These are phyloP conservation scores for Berkeleyomyces basicola DNA, from an alignment of 2,329 filamentous ascomycete species.

Conservation along the genomic window DNA sequence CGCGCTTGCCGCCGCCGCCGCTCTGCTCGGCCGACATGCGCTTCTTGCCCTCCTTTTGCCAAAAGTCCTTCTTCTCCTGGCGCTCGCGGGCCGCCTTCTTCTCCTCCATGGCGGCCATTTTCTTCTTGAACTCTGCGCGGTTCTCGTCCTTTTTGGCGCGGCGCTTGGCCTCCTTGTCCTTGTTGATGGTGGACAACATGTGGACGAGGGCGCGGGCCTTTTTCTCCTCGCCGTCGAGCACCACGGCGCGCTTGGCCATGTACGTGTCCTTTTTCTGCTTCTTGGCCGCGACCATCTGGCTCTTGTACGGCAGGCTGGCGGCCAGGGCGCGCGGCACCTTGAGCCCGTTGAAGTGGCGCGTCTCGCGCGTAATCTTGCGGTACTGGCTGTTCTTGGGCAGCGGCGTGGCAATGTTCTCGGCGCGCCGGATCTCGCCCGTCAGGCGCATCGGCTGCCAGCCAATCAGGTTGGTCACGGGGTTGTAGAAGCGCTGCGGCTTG, in stretches of 20 bases:
- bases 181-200: constrained; percentile 77
- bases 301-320: constrained; percentile 77
- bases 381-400: constrained; percentile 74
- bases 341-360: constrained; percentile 63
- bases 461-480: constrained; percentile 83
- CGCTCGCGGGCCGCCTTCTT: constrained; percentile 78
- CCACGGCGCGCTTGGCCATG: constrained; percentile 88
- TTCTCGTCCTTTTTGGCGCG: constrained; percentile 76
- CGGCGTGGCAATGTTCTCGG: constrained; percentile 58
- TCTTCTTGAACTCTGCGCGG: constrained; percentile 62
- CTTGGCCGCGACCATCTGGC: constrained; percentile 69
- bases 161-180: constrained; percentile 77
- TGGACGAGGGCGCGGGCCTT: constrained; percentile 78
- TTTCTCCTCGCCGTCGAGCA: constrained; percentile 73
- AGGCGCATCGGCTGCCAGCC: constrained; percentile 90
- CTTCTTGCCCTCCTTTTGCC: constrained; percentile 75
- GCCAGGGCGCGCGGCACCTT: constrained; percentile 65
- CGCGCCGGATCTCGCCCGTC: constrained; percentile 77
- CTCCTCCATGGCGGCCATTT: constrained; percentile 66
- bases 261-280: constrained; percentile 72
- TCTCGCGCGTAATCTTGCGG: constrained; percentile 46
- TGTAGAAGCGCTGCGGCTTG: constrained; percentile 91
- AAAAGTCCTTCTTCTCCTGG: constrained; percentile 82
- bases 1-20: constrained; percentile 22
- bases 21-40: constrained; percentile 29